These are phyloP conservation scores for Taiwanofungus camphoratus DNA, from an alignment of 1,284 basidiomycete genomes.

Conservation along the genomic window DNA sequence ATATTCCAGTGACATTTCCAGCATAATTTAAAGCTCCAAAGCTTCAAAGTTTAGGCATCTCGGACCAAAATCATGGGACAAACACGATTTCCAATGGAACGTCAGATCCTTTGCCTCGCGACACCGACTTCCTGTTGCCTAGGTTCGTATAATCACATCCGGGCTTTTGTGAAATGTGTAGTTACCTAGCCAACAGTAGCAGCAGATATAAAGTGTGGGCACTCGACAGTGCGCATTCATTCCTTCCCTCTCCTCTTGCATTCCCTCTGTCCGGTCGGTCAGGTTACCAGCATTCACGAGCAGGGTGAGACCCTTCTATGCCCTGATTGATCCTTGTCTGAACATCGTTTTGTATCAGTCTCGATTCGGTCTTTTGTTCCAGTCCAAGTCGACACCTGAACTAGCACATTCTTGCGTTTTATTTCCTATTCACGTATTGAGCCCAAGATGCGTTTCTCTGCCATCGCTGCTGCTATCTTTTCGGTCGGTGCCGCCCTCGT, in stretches of 20 bases:
- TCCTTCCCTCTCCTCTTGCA: conserved; percentile 13
- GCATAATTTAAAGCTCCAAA: no score
- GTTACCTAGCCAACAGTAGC: no score
- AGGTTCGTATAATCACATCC: no score
- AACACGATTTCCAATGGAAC: no score
- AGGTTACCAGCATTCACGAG: conserved; percentile 27
- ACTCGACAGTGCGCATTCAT: no score
- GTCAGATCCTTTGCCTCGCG: no score
- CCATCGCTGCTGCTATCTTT: conserved; percentile 37
- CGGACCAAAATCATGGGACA: no score
- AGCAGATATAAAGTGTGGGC: no score
- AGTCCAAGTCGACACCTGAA: conserved; percentile 21
- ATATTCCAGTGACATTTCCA: no score
- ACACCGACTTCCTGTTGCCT: no score
- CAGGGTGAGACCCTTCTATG: conserved; percentile 23
- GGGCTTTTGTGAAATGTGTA: no score
- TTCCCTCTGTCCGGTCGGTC: conserved; percentile 22
- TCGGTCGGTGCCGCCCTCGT: conserved; percentile 37
- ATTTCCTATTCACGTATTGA: conserved; percentile 7
- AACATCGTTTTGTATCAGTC: conserved; percentile 16
- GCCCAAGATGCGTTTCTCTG: conserved; percentile 47
- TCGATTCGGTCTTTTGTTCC: conserved; percentile 29
- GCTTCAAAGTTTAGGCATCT: no score
- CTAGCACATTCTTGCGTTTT: conserved; percentile 14
- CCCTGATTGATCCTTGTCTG: not conserved